These are phyloP conservation scores for Plasmodium fragile DNA, from an alignment of 169 alveolate species.

Conservation along the genomic window DNA sequence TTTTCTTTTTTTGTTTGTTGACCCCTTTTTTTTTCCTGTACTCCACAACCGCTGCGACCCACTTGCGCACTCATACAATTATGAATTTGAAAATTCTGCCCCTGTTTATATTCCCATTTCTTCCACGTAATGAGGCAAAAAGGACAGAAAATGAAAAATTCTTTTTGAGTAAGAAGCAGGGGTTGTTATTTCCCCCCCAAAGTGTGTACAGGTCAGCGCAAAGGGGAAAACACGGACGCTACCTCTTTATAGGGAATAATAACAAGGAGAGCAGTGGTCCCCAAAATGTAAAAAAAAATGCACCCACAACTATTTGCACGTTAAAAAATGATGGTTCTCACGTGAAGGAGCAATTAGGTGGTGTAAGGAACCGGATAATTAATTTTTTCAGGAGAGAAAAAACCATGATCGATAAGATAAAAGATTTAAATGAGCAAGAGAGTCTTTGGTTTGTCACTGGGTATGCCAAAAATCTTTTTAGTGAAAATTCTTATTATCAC, in stretches of 20 bases:
- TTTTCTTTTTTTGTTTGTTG: neutral
- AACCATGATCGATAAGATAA: slow-evolving; percentile 39
- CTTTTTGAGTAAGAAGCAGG: neutral
- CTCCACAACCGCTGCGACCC: neutral
- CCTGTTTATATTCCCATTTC: neutral
- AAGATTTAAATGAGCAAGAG: slow-evolving; percentile 41
- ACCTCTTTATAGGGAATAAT: slow-evolving; percentile 23
- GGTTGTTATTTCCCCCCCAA: neutral
- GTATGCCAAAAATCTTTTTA: slow-evolving; percentile 66
- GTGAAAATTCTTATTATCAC: slow-evolving; percentile 17
- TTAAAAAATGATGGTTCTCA: neutral
- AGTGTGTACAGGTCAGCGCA: neutral
- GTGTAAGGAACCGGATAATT: slow-evolving; percentile 8
- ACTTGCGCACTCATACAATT: neutral
- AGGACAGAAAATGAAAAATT: slow-evolving; percentile 8
- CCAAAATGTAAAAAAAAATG: neutral
- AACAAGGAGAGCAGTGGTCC: neutral
- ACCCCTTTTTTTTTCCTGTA: neutral
- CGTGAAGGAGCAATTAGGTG: neutral
- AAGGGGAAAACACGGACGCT: neutral
- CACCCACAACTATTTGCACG: neutral
- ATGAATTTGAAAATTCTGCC: slow-evolving; percentile 14
- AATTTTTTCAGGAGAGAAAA: slow-evolving; percentile 19
- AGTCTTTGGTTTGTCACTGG: slow-evolving; percentile 64
- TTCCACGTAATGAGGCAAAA: slow-evolving; percentile 10